These are phyloP conservation scores for Apiospora malaysiana DNA, from an alignment of 2,329 filamentous ascomycete species.

Conservation along the genomic window DNA sequence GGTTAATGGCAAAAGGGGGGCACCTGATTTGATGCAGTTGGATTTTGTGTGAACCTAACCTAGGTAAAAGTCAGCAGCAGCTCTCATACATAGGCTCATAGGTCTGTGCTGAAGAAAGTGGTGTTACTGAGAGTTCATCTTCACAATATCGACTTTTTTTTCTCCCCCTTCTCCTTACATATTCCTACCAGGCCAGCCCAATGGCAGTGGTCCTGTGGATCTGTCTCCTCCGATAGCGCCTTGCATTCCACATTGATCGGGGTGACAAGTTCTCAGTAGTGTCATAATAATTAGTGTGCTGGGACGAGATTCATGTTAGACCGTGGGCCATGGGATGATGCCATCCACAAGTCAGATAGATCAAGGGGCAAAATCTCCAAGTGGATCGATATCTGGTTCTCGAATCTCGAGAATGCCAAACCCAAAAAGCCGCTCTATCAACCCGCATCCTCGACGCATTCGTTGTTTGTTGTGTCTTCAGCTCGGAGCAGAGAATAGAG, in stretches of 20 bases:
- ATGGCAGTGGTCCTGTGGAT: constrained; percentile 1
- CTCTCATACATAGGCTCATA: background rate
- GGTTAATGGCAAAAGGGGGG: background rate
- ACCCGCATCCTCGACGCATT: background rate
- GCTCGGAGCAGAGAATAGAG: background rate
- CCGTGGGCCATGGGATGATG: constrained; percentile 6
- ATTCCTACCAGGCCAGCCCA: background rate
- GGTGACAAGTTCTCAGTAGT: background rate
- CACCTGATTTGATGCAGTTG: background rate
- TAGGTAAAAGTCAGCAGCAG: background rate
- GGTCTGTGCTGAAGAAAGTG: constrained; percentile 7
- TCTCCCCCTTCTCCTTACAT: too few species aligned
- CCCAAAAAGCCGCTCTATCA: constrained; percentile 2
- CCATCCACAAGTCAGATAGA: constrained; percentile 16
- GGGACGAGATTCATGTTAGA: constrained; percentile 2
- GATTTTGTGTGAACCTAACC: background rate
- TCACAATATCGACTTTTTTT: background rate
- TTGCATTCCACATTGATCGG: constrained; percentile 1
- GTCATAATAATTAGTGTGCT: background rate
- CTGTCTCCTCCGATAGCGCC: constrained; percentile 10
- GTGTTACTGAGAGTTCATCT: constrained; percentile 6
- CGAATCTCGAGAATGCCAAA: constrained; percentile 7
- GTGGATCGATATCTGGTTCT: constrained; percentile 11
- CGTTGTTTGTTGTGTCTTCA: background rate
- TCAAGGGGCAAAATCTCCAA: background rate